Conservation (phyloP, 2,329 filamentous ascomycete species). For the Neonectria faginata region DNA sequence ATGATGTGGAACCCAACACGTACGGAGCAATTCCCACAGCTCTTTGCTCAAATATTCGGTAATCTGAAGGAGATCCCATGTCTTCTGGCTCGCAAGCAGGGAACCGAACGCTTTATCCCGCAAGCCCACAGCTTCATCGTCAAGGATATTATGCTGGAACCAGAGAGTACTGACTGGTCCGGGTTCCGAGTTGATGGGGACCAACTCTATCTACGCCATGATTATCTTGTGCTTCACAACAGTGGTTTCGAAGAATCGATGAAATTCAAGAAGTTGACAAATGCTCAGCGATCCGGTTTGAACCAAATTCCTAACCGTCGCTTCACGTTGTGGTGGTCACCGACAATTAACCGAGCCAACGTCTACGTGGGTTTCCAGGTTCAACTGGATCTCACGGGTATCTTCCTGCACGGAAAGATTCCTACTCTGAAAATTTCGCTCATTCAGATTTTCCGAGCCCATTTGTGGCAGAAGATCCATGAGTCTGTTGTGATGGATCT, state of each 20-base stretch:
- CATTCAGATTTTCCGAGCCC: conserved; percentile 98
- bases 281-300: conserved; percentile 94
- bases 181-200: conserved; percentile 64
- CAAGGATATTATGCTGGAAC: conserved; percentile 57
- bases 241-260: conserved; percentile 73
- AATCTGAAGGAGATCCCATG: no score
- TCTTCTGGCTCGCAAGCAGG: no score
- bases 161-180: conserved; percentile 58
- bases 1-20: no score
- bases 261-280: conserved; percentile 99
- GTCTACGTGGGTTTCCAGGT: conserved; percentile 99
- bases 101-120: no score
- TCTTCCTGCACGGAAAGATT: conserved; percentile 99
- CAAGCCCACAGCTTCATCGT: conserved; percentile 54
- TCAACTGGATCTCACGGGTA: conserved; percentile 95
- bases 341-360: conserved; percentile 93
- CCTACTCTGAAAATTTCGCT: conserved; percentile 97
- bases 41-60: no score
- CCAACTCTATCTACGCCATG: conserved; percentile 62
- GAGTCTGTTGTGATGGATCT: conserved; percentile 99
- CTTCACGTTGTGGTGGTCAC: conserved; percentile 98
- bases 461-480: conserved; percentile 99
- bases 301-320: conserved; percentile 99
- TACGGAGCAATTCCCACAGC: no score
- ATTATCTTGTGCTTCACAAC: conserved; percentile 60